Base-by-base conservation (phyloP, 2,329 filamentous ascomycete species). In the Aspergillus sp. region DNA sequence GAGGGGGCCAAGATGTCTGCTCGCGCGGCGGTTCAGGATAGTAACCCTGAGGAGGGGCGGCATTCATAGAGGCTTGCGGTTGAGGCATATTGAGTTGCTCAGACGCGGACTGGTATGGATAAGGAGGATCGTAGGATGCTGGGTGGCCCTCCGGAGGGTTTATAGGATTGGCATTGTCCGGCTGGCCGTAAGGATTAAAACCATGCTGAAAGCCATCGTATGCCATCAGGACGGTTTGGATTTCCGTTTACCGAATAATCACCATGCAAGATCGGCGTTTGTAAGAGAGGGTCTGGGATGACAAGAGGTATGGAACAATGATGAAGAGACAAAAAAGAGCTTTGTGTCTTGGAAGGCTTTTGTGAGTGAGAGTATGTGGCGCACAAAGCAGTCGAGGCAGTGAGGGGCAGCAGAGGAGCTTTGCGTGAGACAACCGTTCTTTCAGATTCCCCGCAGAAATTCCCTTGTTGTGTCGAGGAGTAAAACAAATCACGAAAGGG, bases 191-290 rank as follows among this genome's bases (percentile, higher is more conserved):
- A 27, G 68, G 61, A 50, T 62, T 70, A 54, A 67, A 59, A 54
- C 54, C 65, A 50, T 63, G 53, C 64, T 73, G 73, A 61, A 76
- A 77, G 57, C 71, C 71, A 68, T 79, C 73, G 69, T 79, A 78
- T 52, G 76, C 75, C 75, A 78, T 79, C 50, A 44, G 51, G 56
- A 55, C 20, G 11, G 37, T 44, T 37, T 46, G 33, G 54, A 52
- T 33, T 42, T 55, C 57, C 33, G 48, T 53, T 47, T 58, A 39
- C 50, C 40, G 24, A 44, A 24, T 37, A 44, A 24, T 41, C 40
- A 56, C 52, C 42, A 45, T 41, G 24, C 39, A 45, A 46, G 12
- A 33, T 24, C 27, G 37, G 17, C 15, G 20, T 45, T 53, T 45
- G 15, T 39, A 37, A 15, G 17, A 50, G 12, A 6, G 34, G 33